Percentiles rank a stretch among this genome's conserved stretches.
Conservation (phyloP, 169 alveolate genomes). For the Perkinsus marinus region DNA sequence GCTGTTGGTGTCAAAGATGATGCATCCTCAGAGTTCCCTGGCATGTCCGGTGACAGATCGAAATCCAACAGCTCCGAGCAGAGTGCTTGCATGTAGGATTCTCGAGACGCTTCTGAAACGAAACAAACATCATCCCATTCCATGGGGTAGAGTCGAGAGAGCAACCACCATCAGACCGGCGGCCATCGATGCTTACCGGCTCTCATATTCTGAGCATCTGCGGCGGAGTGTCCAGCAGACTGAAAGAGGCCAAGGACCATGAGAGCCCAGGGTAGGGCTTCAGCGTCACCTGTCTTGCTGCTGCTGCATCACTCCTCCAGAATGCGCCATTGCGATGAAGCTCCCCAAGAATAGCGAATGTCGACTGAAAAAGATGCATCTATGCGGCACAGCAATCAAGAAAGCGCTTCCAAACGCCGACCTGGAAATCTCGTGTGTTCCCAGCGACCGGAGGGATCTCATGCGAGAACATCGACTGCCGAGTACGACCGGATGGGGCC, state of each 20-base stretch:
- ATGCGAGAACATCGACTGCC: background rate
- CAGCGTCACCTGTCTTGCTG: background rate
- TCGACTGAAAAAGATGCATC: background rate
- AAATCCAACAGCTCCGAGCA: background rate
- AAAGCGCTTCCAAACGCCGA: background rate
- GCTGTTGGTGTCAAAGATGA: background rate
- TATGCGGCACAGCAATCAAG: background rate
- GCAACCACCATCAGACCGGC: background rate
- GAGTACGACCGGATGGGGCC: background rate
- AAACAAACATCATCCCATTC: background rate
- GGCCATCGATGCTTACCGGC: background rate
- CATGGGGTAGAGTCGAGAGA: too few relatives aligned
- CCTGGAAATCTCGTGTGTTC: background rate
- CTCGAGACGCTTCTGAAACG: background rate
- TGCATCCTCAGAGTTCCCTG: background rate
- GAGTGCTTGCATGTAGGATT: background rate
- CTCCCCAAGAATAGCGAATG: background rate
- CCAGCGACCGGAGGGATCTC: background rate
- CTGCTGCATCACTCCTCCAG: background rate
- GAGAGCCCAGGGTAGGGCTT: too few relatives aligned
- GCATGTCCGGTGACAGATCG: background rate
- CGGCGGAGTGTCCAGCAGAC: background rate
- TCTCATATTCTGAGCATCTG: background rate
- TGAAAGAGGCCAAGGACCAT: background rate
- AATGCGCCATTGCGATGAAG: background rate